phyloP scores from a whole-genome alignment of 1,139 yeast species.

The Geotrichum histeridarum region DNA sequence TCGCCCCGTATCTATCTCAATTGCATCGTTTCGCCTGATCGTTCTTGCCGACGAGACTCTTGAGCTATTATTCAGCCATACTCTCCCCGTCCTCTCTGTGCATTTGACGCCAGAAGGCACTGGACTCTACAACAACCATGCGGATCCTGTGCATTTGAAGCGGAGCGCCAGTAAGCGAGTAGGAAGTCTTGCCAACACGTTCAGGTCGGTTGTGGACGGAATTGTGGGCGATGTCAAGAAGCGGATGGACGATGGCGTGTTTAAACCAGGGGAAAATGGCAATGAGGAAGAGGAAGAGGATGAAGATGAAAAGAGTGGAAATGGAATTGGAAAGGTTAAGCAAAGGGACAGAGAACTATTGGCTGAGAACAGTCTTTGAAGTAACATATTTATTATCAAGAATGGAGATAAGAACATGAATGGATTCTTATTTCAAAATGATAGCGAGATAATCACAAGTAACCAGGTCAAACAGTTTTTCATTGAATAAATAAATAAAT shows the following conservation, averaged over 20 bases:
- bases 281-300: constrained; percentile 16
- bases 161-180: constrained; percentile 13
- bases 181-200: constrained; percentile 43
- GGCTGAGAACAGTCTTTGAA: constrained; percentile 21
- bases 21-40: constrained; percentile 93
- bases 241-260: constrained; percentile 62
- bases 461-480: neutral
- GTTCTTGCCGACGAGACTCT: constrained; percentile 91
- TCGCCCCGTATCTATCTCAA: constrained; percentile 65
- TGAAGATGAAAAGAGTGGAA: constrained; percentile 30
- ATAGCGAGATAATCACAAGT: too few relatives aligned
- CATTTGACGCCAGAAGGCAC: constrained; percentile 53
- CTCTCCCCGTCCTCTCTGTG: constrained; percentile 54
- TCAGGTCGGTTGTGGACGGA: constrained; percentile 87
- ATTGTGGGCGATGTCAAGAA: constrained; percentile 84
- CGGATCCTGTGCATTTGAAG: constrained; percentile 22
- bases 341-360: constrained; percentile 40
- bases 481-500: neutral
- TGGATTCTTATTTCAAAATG: too few relatives aligned
- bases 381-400: too few relatives aligned
- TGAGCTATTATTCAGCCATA: constrained; percentile 70
- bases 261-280: constrained; percentile 10
- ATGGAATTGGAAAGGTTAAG: constrained; percentile 32
- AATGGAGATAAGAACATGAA: neutral
- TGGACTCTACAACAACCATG: constrained; percentile 27